Evolutionary conservation across 2,329 filamentous ascomycete species (phyloP), one percentile per base, ranked within the genome.

Genomic region (Curvularia verruculosa): DNA sequence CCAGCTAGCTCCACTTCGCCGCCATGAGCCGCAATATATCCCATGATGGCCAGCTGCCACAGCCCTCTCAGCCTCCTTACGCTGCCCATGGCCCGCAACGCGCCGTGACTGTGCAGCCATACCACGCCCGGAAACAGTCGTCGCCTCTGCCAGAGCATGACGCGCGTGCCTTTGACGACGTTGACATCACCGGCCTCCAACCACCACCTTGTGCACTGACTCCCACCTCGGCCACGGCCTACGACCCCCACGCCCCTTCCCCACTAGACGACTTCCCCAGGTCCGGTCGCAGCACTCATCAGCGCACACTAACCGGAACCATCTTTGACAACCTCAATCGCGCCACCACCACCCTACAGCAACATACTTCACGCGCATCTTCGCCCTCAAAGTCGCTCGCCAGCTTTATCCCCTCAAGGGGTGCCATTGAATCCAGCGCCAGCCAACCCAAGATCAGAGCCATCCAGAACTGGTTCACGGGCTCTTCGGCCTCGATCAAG

Each of bases 401-500:
- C n/a, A 75, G 71, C 64, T 78, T 76, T 60, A 74, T 77, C 12
- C 71, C 75, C 37, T 74, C 74, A 28, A 59, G 75, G 43, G 67
- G 59, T 55, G 51, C 64, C 5, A 59, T 72, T 39, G 71, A 73
- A 48, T 69, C 71, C 12, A 70, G 64, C 53, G 70, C 71, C 18
- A 67, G 63, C 49, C 71, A 72, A 54, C 71, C 72, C 29, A 73
- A 72, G 59, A 66, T 73, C 52, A 61, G 65, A 36, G 67, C 68
- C 2, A 63, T 84, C 34, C 78, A 80, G 49, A 79, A 79, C 61
- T 83, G 82, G 81, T 85, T 85, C 68, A 81, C 80, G 66, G 82
- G 82, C 36, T 77, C 79, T 48, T 83, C 81, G 24, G 78, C 80
- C 36, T 78, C 81, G n/a, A 77, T 82, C 43, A 79, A 77, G 60